Base-by-base conservation (phyloP, 495 filamentous ascomycete species). In the Parathielavia hyrcaniae region DNA sequence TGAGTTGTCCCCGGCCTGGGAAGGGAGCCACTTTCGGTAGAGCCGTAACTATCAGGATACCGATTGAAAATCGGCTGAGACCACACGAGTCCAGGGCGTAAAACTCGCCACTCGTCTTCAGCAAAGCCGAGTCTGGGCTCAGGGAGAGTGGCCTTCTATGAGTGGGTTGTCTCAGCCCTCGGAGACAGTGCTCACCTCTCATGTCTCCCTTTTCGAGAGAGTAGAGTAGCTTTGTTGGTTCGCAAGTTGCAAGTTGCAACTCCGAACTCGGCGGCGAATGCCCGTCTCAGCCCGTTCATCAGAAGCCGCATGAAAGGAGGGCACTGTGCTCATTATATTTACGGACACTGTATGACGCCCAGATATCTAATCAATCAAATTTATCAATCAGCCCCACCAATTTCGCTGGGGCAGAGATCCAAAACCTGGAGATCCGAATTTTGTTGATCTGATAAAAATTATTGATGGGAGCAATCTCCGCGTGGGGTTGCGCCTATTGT, bases 321-420 rank as follows among this genome's bases (percentile, higher is more conserved):
- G 30, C 44, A 61, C 55, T 9, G 50, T 62, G n/a, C 16, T 10
- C n/a, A 51, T 38, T 10, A 16, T 20, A 51, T 57, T n/a, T n/a
- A n/a, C n/a, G 26, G 39, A 53, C 53, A 45, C 52, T 26, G 48
- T 57, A 45, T 59, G 55, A 57, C 56, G 52, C 45, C 30, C n/a
- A 23, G 22, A 55, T 40, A 66, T 62, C 58, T 66, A 66, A 66
- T 61, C 57, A 66, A 66, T 63, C 65, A 59, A 47, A 64, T 55
- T 65, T 68, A 69, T 69, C 67, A 69, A 68, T 69, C 65, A 54
- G 65, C 61, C 65, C 67, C 67, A 64, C 66, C 23, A 0, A 16
- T 1, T 32, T 11, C 36, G 5, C 38, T 4, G 22, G 8, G 1
- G 35, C 41, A 26, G 53, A 7, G 53, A 7, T 9, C 53, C 16